These are phyloP conservation scores for Madurella fahalii DNA, from an alignment of 2,329 filamentous ascomycete genomes.

Conservation along the genomic window DNA sequence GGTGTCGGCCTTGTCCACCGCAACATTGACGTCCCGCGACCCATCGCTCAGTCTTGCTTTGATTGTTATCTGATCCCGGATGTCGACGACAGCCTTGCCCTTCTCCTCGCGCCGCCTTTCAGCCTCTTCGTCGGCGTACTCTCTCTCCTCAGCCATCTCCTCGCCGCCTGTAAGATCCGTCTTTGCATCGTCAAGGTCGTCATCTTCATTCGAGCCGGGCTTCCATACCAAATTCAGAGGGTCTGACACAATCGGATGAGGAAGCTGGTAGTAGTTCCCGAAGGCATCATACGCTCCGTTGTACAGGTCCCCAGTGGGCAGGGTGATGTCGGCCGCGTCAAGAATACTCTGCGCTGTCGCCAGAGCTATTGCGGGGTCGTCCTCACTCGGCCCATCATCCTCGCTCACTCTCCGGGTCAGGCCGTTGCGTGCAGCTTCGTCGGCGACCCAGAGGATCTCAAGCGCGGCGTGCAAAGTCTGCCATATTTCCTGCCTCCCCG, in stretches of 20 bases:
- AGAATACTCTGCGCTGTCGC: constrained; percentile 76
- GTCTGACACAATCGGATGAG: constrained; percentile 65
- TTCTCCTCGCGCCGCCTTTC: constrained; percentile 45
- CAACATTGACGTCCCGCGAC: constrained; percentile 58
- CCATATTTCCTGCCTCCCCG: constrained; percentile 76
- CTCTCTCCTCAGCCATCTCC: constrained; percentile 19
- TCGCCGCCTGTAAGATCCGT: constrained; percentile 19
- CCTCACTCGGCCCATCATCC: constrained; percentile 29
- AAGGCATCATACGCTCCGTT: constrained; percentile 69
- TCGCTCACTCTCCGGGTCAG: constrained; percentile 17
- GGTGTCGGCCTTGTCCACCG: constrained; percentile 56
- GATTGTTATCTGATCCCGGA: constrained; percentile 50
- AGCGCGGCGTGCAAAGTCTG: constrained; percentile 65
- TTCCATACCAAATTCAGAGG: constrained; percentile 51
- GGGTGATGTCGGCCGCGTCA: constrained; percentile 69
- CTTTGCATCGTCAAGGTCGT: constrained; percentile 22
- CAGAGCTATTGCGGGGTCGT: constrained; percentile 41
- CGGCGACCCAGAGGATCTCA: constrained; percentile 60
- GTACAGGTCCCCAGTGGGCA: constrained; percentile 68
- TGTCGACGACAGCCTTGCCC: constrained; percentile 46
- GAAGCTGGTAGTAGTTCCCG: constrained; percentile 66
- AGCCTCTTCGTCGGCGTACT: constrained; percentile 19
- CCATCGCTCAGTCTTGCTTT: constrained; percentile 63
- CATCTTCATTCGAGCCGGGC: constrained; percentile 21
- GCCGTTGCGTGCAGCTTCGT: constrained; percentile 27